These are phyloP conservation scores for Neoarthrinium moseri DNA, from an alignment of 2,329 filamentous ascomycete genomes.

Conservation along the genomic window DNA sequence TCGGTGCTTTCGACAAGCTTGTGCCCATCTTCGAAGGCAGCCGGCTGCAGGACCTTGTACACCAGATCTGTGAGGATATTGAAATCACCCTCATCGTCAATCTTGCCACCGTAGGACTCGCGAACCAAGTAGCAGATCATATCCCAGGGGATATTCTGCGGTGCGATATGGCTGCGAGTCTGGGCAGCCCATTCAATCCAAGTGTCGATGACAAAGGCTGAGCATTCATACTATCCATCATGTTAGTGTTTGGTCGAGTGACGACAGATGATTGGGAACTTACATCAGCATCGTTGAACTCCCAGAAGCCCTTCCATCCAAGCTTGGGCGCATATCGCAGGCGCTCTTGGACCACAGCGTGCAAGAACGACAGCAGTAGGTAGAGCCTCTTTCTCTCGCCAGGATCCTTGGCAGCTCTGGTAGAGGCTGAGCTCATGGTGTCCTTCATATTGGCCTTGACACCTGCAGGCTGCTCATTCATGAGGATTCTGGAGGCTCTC, in stretches of 20 bases:
- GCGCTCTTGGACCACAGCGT: constrained; percentile 93
- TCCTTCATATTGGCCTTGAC: constrained; percentile 99
- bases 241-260: constrained; percentile 15
- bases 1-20: constrained; percentile 72
- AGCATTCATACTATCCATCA: constrained; percentile 81
- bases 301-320: constrained; percentile 99
- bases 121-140: constrained; percentile 88
- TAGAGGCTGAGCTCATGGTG: constrained; percentile 79
- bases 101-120: constrained; percentile 97
- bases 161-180: constrained; percentile 88
- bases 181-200: constrained; percentile 85
- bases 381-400: constrained; percentile 91
- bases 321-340: constrained; percentile 90
- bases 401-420: constrained; percentile 74
- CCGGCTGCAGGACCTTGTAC: constrained; percentile 73
- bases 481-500: constrained; percentile 87
- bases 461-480: constrained; percentile 97
- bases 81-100: constrained; percentile 89
- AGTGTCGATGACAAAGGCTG: constrained; percentile 89
- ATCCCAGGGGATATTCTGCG: constrained; percentile 92
- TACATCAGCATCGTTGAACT: constrained; percentile 99
- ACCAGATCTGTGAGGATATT: constrained; percentile 71
- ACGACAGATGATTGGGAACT: too few species aligned
- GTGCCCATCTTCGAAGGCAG: constrained; percentile 90
- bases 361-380: constrained; percentile 86